phyloP scores from a whole-genome alignment of 1,284 basidiomycete species.

The Cerioporus squamosus region DNA sequence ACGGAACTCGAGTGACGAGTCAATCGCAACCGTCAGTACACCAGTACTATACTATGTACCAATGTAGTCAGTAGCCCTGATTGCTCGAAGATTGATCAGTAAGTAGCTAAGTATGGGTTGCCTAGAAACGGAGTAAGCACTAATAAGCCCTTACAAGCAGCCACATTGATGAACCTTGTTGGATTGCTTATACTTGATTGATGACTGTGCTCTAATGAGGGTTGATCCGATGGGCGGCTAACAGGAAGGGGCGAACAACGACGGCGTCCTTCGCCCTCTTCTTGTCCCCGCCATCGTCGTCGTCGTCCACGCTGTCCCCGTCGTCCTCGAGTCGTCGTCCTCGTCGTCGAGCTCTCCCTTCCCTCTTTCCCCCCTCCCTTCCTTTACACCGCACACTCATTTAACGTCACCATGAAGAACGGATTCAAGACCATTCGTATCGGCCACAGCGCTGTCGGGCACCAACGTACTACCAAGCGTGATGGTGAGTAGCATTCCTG shows the following conservation, averaged over 20 bases:
- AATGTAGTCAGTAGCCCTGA: too few species aligned
- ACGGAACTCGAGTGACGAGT: too few species aligned
- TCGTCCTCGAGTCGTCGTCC: background rate
- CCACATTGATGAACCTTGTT: too few species aligned
- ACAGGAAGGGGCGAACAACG: background rate
- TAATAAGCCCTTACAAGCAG: too few species aligned
- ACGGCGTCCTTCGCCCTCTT: background rate
- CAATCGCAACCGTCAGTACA: too few species aligned
- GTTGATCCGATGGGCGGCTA: background rate
- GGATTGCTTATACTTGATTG: too few species aligned
- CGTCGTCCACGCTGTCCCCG: background rate
- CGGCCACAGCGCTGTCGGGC: slow-evolving; percentile 20
- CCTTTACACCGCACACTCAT: slow-evolving; percentile 1
- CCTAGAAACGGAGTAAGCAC: background rate
- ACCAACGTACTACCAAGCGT: slow-evolving; percentile 22
- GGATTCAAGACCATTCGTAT: slow-evolving; percentile 24
- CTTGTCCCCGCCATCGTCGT: background rate
- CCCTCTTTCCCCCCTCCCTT: background rate
- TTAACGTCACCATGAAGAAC: slow-evolving; percentile 22
- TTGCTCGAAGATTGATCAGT: too few species aligned
- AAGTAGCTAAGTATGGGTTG: too few species aligned
- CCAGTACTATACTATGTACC: too few species aligned
- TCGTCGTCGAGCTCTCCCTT: background rate
- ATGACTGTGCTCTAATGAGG: background rate
- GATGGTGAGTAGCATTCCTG: slow-evolving; percentile 18